Evolutionary conservation across 192 early-diverging fungal genomes (phyloP).

Genomic region (Gaertneriomyces semiglobifer): DNA sequence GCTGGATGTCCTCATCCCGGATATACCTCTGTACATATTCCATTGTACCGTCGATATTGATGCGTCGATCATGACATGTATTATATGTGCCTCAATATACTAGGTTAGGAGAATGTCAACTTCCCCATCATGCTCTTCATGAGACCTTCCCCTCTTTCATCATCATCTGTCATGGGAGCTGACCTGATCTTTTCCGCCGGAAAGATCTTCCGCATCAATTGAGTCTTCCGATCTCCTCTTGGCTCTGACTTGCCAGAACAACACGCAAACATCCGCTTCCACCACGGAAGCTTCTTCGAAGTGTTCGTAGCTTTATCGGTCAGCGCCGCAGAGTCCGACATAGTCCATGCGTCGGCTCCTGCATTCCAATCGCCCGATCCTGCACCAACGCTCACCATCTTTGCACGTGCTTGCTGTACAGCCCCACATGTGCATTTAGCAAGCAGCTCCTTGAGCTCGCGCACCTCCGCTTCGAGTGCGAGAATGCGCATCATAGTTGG

Average conservation of each 20-base stretch:
- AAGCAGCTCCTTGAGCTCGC: constrained; percentile 19
- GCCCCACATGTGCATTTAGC: constrained; percentile 34
- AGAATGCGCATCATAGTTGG: constrained; percentile 38
- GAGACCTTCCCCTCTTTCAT: constrained; percentile 15
- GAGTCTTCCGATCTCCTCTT: neutral
- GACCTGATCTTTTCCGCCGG: constrained; percentile 2
- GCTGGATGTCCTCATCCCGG: too few relatives aligned
- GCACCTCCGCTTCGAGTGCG: constrained; percentile 34
- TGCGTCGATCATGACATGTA: too few relatives aligned
- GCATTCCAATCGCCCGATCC: neutral
- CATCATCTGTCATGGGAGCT: constrained; percentile 5
- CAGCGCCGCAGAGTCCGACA: constrained; percentile 3
- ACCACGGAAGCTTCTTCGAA: constrained; percentile 19
- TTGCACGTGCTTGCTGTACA: neutral
- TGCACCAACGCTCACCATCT: neutral
- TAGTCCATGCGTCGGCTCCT: constrained; percentile 24
- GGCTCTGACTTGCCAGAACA: neutral
- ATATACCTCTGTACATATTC: too few relatives aligned
- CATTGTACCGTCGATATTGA: too few relatives aligned
- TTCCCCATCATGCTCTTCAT: constrained; percentile 24
- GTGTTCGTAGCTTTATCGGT: constrained; percentile 9
- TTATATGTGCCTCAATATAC: too few relatives aligned
- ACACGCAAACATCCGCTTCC: constrained; percentile 1
- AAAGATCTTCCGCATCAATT: constrained; percentile 3
- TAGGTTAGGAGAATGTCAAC: constrained; percentile 14